Evolutionary conservation across 257 asterid genomes (phyloP), one percentile per base, ranked within the genome.

Genomic region (Osmanthus fragrans): DNA sequence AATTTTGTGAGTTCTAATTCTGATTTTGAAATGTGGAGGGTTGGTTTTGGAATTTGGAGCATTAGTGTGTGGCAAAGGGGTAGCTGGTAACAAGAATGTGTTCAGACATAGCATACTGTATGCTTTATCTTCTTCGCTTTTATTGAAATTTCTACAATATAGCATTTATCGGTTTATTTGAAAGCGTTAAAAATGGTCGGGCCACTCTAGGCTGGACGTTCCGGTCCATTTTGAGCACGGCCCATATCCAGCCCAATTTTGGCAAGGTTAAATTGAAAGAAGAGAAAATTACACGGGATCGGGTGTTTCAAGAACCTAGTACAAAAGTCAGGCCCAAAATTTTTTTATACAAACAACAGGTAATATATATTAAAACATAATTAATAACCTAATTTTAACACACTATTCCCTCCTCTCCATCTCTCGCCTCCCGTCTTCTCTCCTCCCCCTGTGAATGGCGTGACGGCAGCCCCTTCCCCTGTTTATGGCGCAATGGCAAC

Each of bases 31-130:
- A 84, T 60, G 47, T 25, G 81, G 77, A 27, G 84, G 67, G 10
- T 73, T 76, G 69, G 85, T 11, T 7, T 21, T 79, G 49, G 80
- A 76, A 85, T 51, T 54, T 21, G 80, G 81, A 32, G 84, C 30
- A 54, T 76, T 67, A 45, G 36, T 60, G 73, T 27, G 80, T 7
- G 82, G 65, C 60, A 74, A 67, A 47, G 73, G 68, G 54, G 77
- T 7, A 25, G 73, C 36, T 73, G 87, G 27, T n/a, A 75, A 54
- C 75, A 80, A 81, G 76, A 80, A 64, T 60, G 51, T 66, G 85
- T 80, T 81, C 73, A 79, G 64, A 74, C 84, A 83, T 71, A 77
- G 90, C 95, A 86, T 91, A 30, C 82, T 86, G 73, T 21, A 4
- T 51, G 21, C 18, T 64, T 63, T 27, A 29, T 72, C 40, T 12